phyloP scores from a whole-genome alignment of 768 basidiomycete genomes.

The Nidularia sp. region DNA sequence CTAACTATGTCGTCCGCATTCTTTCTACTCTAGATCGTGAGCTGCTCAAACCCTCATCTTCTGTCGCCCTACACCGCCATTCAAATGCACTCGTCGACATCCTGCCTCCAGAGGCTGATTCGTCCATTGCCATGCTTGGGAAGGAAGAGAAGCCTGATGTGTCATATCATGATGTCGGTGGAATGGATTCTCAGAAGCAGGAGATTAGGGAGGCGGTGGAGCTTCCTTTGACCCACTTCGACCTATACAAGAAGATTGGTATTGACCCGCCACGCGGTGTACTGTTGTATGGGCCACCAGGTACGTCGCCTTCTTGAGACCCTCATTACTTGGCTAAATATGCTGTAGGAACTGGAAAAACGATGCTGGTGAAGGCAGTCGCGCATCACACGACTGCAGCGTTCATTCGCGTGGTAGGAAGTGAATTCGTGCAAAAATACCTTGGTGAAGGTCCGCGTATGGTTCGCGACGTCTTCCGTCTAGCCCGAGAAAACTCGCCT shows the following conservation, averaged over 20 bases:
- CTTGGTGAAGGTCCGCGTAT: constrained; percentile 98
- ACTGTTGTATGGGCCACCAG: constrained; percentile 93
- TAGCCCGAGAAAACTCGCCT: constrained; percentile 95
- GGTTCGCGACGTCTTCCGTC: constrained; percentile 98
- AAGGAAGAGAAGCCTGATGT: constrained; percentile 96
- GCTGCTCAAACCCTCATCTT: constrained; percentile 93
- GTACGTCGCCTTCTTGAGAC: constrained; percentile 30
- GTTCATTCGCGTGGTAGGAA: constrained; percentile 97
- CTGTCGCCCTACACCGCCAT: constrained; percentile 97
- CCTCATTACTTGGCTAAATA: neutral
- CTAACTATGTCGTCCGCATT: constrained; percentile 97
- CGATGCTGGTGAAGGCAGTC: constrained; percentile 99
- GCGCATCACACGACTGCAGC: constrained; percentile 95
- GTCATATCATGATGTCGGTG: constrained; percentile 90
- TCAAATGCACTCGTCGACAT: constrained; percentile 99
- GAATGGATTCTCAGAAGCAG: constrained; percentile 97
- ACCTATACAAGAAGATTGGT: constrained; percentile 98
- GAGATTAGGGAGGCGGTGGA: constrained; percentile 99
- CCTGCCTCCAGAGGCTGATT: constrained; percentile 97
- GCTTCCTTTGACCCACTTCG: constrained; percentile 93
- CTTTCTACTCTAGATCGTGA: constrained; percentile 96
- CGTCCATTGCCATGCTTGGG: constrained; percentile 91
- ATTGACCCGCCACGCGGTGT: constrained; percentile 99
- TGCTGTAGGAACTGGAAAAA: constrained; percentile 86
- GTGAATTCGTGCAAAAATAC: constrained; percentile 99